Conservation (phyloP, 495 filamentous ascomycete genomes). For the Bathelium albidoporum region DNA sequence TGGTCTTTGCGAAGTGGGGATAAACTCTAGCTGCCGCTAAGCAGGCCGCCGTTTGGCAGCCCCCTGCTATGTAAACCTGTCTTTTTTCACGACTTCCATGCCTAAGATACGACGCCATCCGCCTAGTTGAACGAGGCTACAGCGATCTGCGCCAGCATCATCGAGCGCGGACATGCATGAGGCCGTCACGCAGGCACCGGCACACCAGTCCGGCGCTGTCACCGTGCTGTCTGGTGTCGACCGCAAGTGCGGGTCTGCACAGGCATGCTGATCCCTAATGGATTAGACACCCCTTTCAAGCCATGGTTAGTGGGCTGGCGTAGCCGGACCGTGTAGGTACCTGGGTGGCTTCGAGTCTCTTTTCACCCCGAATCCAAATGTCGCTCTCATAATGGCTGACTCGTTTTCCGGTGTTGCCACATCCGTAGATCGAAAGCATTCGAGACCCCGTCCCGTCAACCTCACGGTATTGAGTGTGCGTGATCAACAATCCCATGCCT, state of each 20-base stretch:
- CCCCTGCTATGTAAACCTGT: neutral
- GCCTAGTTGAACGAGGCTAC: neutral
- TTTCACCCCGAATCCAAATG: neutral
- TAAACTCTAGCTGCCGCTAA: neutral
- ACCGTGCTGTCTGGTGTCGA: neutral
- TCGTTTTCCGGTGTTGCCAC: neutral
- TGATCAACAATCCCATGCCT: neutral
- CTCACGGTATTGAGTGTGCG: neutral
- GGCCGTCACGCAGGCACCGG: neutral
- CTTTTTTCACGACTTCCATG: neutral
- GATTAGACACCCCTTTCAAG: neutral
- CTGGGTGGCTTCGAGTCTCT: neutral
- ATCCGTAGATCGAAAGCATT: neutral
- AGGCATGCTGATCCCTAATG: neutral
- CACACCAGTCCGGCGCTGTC: too few relatives aligned
- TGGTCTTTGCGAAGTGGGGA: neutral
- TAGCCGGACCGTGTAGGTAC: neutral
- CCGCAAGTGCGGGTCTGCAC: neutral
- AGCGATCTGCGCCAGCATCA: neutral
- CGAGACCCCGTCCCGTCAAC: too few relatives aligned
- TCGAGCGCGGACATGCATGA: neutral
- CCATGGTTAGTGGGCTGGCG: neutral
- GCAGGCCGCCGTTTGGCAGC: neutral
- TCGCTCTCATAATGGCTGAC: neutral
- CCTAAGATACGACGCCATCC: neutral